phyloP scores from a whole-genome alignment of 1,284 basidiomycete genomes.

The Sphagnurus paluster region DNA sequence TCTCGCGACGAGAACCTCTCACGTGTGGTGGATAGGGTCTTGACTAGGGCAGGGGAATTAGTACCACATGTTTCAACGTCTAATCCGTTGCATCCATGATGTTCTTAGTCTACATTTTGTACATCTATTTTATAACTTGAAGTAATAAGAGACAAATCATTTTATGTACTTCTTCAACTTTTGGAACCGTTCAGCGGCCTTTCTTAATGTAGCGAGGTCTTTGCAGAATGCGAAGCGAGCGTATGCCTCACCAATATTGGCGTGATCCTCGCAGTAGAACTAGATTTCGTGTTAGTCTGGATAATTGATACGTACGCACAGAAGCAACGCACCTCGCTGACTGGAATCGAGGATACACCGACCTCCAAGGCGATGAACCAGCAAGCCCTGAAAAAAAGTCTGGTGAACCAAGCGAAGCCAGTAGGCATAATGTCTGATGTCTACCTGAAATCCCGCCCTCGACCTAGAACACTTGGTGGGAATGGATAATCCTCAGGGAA shows the following conservation, averaged over 20 bases:
- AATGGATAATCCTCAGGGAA: slow-evolving; percentile 87
- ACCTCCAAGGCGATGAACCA: slow-evolving; percentile 92
- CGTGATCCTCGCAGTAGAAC: slow-evolving; percentile 91
- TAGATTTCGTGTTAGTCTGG: slow-evolving; percentile 28
- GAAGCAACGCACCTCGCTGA: slow-evolving; percentile 74
- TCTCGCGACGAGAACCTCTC: slow-evolving; percentile 61
- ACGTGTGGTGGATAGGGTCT: slow-evolving; percentile 66
- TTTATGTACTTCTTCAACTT: slow-evolving; percentile 69
- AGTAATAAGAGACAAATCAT: neutral
- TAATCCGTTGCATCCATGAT: neutral
- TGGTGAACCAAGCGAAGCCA: neutral
- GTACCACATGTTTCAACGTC: neutral
- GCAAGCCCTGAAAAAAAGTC: slow-evolving; percentile 58
- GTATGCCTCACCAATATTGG: slow-evolving; percentile 82
- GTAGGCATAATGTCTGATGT: slow-evolving; percentile 24
- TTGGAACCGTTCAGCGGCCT: slow-evolving; percentile 78
- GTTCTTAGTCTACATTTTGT: slow-evolving; percentile 7
- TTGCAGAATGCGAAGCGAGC: slow-evolving; percentile 94
- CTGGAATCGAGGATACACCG: slow-evolving; percentile 90
- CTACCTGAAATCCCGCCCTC: slow-evolving; percentile 87
- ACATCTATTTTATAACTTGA: neutral
- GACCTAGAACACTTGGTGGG: slow-evolving; percentile 72
- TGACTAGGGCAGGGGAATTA: slow-evolving; percentile 26
- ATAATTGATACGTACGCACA: slow-evolving; percentile 1
- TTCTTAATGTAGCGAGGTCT: slow-evolving; percentile 78